Evolutionary conservation across 306 rosid genomes (phyloP).

Genomic region (Glycyrrhiza uralensis): DNA sequence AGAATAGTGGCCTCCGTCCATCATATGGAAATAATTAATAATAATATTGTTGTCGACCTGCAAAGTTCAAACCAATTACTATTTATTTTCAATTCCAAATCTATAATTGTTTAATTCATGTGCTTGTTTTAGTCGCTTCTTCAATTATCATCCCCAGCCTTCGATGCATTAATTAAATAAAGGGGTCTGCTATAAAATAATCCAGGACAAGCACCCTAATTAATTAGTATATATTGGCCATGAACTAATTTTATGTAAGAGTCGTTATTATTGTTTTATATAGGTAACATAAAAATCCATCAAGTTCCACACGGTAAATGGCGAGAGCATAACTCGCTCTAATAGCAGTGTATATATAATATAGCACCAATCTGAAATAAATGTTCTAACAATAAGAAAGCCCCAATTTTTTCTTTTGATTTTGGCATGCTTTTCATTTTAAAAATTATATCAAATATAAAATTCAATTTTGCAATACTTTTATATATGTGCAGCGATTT

Average conservation of each 20-base stretch:
- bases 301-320: background rate
- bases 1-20: background rate
- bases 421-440: background rate
- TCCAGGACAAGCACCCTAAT: background rate
- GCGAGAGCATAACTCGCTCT: background rate
- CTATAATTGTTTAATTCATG: background rate
- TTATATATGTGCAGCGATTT: background rate
- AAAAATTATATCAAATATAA: background rate
- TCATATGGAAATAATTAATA: constrained; percentile 1
- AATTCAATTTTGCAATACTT: background rate
- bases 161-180: constrained; percentile 7
- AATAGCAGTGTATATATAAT: no score
- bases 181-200: background rate
- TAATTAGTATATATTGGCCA: no score
- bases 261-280: background rate
- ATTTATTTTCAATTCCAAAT: background rate
- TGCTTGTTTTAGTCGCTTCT: background rate
- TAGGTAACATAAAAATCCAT: background rate
- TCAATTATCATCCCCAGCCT: background rate
- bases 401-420: background rate
- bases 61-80: background rate
- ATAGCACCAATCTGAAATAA: background rate
- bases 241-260: background rate
- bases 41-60: constrained; percentile 9
- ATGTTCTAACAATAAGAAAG: background rate